Evolutionary conservation across 495 filamentous ascomycete genomes (phyloP).

Genomic region (Aspergillus avenaceus): DNA sequence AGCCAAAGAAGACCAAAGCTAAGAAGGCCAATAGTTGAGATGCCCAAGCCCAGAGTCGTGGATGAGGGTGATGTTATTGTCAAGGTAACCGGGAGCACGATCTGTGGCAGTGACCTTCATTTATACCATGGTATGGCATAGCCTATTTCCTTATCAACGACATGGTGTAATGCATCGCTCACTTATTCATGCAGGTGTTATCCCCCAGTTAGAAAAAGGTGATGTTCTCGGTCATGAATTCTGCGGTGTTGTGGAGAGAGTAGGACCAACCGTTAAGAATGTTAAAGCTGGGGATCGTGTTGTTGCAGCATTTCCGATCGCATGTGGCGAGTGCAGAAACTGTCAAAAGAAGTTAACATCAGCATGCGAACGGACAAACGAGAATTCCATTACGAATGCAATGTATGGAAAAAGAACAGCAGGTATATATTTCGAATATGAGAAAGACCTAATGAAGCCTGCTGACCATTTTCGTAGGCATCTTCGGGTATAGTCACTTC

Average conservation of each 20-base stretch:
- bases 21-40: conserved; percentile 43
- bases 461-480: conserved; percentile 21
- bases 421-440: conserved; percentile 45
- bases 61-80: conserved; percentile 77
- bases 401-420: conserved; percentile 74
- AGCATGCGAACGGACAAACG: conserved; percentile 76
- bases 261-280: conserved; percentile 57
- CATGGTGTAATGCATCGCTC: no score
- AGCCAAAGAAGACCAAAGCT: not conserved
- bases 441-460: not conserved
- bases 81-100: conserved; percentile 77
- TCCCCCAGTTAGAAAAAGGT: conserved; percentile 72
- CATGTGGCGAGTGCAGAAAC: conserved; percentile 64
- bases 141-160: no score
- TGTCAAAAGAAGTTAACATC: conserved; percentile 72
- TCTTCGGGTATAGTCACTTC: conserved; percentile 59
- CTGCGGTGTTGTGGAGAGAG: conserved; percentile 72
- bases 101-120: conserved; percentile 86
- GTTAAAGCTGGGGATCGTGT: conserved; percentile 70
- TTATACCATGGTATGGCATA: conserved; percentile 57
- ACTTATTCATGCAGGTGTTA: conserved; percentile 33
- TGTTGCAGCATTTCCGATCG: conserved; percentile 84
- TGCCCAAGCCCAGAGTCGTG: conserved; percentile 64
- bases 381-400: conserved; percentile 60
- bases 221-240: conserved; percentile 92